Conservation (phyloP, 257 asterid species). For the Jacaranda mimosifolia region DNA sequence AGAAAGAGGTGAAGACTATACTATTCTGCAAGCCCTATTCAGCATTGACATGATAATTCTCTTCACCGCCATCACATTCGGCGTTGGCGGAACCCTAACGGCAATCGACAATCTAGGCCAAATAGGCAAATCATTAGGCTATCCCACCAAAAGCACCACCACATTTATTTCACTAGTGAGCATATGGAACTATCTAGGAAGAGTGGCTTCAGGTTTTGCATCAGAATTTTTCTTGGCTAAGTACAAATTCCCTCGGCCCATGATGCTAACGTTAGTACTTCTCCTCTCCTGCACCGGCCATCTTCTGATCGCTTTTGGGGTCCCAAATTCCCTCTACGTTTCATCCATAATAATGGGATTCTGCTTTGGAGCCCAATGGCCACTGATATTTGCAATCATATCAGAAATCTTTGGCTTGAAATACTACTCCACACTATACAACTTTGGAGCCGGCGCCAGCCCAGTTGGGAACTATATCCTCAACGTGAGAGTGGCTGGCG, state of each 20-base stretch:
- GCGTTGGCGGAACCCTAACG: constrained; percentile 65
- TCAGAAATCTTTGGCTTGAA: constrained; percentile 62
- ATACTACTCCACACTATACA: constrained; percentile 50
- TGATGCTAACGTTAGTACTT: constrained; percentile 52
- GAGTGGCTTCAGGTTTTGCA: constrained; percentile 52
- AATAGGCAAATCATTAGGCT: constrained; percentile 59
- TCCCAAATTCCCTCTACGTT: constrained; percentile 51
- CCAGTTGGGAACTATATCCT: constrained; percentile 51
- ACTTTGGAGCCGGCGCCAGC: constrained; percentile 49
- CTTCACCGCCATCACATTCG: no score
- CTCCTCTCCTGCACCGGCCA: constrained; percentile 59
- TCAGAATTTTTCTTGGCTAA: constrained; percentile 55
- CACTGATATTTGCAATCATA: constrained; percentile 55
- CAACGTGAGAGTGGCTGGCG: constrained; percentile 34
- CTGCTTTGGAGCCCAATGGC: constrained; percentile 72
- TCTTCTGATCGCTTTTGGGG: constrained; percentile 57
- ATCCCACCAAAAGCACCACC: constrained; percentile 49
- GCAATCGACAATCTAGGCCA: constrained; percentile 68
- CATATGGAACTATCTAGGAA: constrained; percentile 68
- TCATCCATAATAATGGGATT: constrained; percentile 58
- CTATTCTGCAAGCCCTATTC: constrained; percentile 48
- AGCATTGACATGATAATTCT: no score
- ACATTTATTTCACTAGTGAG: constrained; percentile 68
- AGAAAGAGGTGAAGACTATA: constrained; percentile 58
- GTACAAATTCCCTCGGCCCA: constrained; percentile 58